Base-by-base conservation (phyloP, 805 yeast genomes). In the Blastobotrys muscicola region DNA sequence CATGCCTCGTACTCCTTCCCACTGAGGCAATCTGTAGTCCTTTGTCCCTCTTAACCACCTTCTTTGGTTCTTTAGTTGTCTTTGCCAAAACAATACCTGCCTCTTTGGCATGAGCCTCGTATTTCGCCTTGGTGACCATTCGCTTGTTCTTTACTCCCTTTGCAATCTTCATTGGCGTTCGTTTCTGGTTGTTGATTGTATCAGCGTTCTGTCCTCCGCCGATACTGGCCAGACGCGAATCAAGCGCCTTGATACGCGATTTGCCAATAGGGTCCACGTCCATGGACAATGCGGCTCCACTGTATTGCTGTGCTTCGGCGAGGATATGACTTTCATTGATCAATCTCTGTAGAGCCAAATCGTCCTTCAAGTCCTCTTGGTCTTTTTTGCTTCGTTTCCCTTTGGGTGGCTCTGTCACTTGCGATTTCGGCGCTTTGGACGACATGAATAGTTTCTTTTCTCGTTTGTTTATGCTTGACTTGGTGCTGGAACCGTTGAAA, bases 61-160 rank as follows among this genome's bases (percentile, higher is more conserved):
- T 26, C 80, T 57, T 59, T 34, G 33, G 33, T 12, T 29, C 29
- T 11, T 36, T 42, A 11, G 50, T 33, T 8, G 50, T 48, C 23
- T 74, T 79, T 3, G 95, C 78, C 36, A 90, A 66, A n/a, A 92
- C 73, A 44, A 90, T 84, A 10, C 97, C 97, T 4, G 94, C 94
- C 13, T 90, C 90, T 48, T 69, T 73, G 6, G 98, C 97, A 41
- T 85, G 87, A 41, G 71, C 67, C 59, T 85, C 94, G 55, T 70
- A 76, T 53, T 74, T 74, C 13, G 76, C 36, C 31, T 49, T 40
- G 50, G 77, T 74, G 14, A 65, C 59, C 31, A 72, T 62, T 38
- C 80, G 74, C 37, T 78, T 71, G 31, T 69, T 64, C 20, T 85
- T 67, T 80, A 89, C 82, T 2, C 95, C 95, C 57, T 83, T 84